These are phyloP conservation scores for Phyllachora maydis DNA, from an alignment of 2,329 filamentous ascomycete genomes.

Conservation along the genomic window DNA sequence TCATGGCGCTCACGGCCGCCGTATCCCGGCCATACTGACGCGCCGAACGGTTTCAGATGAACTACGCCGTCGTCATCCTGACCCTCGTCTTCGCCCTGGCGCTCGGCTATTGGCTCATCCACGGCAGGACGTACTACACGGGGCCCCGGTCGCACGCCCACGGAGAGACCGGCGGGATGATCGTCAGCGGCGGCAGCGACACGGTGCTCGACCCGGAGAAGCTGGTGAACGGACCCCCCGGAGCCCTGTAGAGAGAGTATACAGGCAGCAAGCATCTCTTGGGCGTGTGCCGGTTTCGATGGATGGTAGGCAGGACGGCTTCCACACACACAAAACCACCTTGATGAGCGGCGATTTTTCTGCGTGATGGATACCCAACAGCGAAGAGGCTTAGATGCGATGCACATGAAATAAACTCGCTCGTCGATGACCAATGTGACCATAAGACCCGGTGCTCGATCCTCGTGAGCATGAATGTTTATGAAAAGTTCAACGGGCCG, in stretches of 20 bases:
- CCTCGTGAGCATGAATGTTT: no score
- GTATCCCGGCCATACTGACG: neutral
- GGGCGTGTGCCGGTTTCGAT: no score
- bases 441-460: no score
- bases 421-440: no score
- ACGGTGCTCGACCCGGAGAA: neutral
- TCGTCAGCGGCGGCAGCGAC: neutral
- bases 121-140: conserved; percentile 1
- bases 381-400: no score
- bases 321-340: neutral
- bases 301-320: neutral
- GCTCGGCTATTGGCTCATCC: conserved; percentile 1
- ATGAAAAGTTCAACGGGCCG: no score
- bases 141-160: conserved; percentile 1
- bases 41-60: conserved; percentile 18
- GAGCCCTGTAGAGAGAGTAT: neutral
- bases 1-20: no score
- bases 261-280: no score
- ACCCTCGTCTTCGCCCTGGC: conserved; percentile 15
- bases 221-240: neutral
- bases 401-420: no score
- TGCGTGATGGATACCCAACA: no score
- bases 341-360: no score
- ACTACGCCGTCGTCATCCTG: conserved; percentile 30
- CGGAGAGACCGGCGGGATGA: neutral